phyloP scores from a whole-genome alignment of 495 filamentous ascomycete genomes.

The Neurospora sp. region DNA sequence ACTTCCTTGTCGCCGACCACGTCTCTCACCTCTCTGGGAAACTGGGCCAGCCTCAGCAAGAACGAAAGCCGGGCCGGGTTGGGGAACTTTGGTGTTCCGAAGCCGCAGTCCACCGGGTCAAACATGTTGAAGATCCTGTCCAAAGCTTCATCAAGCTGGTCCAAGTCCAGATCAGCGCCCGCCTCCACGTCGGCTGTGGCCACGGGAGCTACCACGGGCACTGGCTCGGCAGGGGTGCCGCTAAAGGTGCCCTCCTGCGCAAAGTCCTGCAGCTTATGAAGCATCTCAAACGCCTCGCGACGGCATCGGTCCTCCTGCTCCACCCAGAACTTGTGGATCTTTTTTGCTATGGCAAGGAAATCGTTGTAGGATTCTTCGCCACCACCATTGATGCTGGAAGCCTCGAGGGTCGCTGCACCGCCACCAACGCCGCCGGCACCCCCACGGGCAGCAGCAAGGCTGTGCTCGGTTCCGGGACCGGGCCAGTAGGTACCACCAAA shows the following conservation, averaged over 20 bases:
- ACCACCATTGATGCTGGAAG: slow-evolving; percentile 15
- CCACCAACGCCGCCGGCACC: slow-evolving; percentile 3
- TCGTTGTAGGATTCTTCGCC: slow-evolving; percentile 46
- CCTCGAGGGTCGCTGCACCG: slow-evolving; percentile 8
- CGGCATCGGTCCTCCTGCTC: slow-evolving; percentile 74
- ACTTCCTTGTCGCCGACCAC: slow-evolving; percentile 79
- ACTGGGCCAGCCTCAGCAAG: slow-evolving; percentile 64
- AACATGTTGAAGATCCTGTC: slow-evolving; percentile 68
- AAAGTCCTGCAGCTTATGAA: slow-evolving; percentile 71
- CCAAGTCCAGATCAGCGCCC: slow-evolving; percentile 62
- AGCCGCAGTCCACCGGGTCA: slow-evolving; percentile 71
- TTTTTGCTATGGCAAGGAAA: slow-evolving; percentile 75
- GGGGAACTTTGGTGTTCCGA: slow-evolving; percentile 80
- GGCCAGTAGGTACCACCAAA: slow-evolving; percentile 98
- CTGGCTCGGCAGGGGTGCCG: neutral
- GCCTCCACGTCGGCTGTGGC: neutral
- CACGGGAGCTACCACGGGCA: neutral
- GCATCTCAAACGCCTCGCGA: slow-evolving; percentile 71
- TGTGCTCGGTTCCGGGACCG: slow-evolving; percentile 54
- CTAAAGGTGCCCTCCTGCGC: slow-evolving; percentile 75
- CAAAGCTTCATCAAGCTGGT: slow-evolving; percentile 84
- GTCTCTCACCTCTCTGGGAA: slow-evolving; percentile 63
- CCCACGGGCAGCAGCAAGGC: slow-evolving; percentile 19
- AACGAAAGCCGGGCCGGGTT: slow-evolving; percentile 80
- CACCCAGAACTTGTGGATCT: slow-evolving; percentile 71